A percentile compares a stretch with the other conserved stretches of the same genome.
Evolutionary conservation across 768 basidiomycete genomes (phyloP).

Genomic region (Pleurotus ostreatus): DNA sequence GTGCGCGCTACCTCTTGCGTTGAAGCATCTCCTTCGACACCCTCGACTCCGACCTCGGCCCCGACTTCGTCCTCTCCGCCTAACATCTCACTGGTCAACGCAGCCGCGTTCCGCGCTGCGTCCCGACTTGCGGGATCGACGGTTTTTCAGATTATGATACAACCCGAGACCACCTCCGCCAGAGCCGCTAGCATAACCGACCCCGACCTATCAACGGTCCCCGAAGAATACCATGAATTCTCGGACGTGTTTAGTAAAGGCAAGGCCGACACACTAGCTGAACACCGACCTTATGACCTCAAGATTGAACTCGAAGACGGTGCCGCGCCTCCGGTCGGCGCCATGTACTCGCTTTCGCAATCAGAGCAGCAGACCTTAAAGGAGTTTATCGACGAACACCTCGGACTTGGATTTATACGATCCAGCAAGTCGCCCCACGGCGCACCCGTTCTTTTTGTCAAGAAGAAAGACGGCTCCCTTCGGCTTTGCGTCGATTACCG

Average conservation of each 20-base stretch:
- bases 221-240: constrained; percentile 23
- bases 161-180: too few species aligned
- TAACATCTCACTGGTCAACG: background rate
- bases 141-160: too few species aligned
- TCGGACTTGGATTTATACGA: constrained; percentile 24
- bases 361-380: constrained; percentile 19
- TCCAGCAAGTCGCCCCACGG: constrained; percentile 15
- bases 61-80: constrained; percentile 13
- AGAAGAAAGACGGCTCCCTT: constrained; percentile 19
- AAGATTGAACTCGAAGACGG: background rate
- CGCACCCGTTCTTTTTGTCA: constrained; percentile 20
- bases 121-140: background rate
- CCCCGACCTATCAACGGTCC: constrained; percentile 13
- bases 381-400: constrained; percentile 24
- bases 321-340: background rate
- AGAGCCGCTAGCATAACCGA: background rate
- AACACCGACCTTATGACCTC: constrained; percentile 30
- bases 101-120: background rate
- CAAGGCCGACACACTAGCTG: constrained; percentile 22
- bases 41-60: background rate
- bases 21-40: constrained; percentile 2
- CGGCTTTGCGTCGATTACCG: constrained; percentile 20
- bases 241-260: constrained; percentile 20
- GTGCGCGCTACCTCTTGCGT: constrained; percentile 9
- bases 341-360: constrained; percentile 24